These are phyloP conservation scores for Diplodia sapinea DNA, from an alignment of 2,329 filamentous ascomycete genomes.

Conservation along the genomic window DNA sequence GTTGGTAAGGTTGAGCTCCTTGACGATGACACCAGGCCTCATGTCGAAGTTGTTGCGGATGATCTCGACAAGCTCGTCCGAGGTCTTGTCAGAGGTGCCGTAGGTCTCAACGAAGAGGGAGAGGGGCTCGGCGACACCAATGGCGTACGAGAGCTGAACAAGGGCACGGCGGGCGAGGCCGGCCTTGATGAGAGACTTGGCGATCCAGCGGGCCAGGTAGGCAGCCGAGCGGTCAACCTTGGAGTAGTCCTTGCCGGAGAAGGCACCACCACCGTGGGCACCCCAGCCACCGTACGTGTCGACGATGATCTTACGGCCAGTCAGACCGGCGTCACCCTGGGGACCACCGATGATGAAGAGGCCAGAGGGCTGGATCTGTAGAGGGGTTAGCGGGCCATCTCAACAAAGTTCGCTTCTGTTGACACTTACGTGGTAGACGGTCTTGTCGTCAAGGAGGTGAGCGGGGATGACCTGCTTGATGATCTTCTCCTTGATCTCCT, in stretches of 20 bases:
- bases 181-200: slow-evolving; percentile 93
- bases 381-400: slow-evolving; percentile 32
- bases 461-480: slow-evolving; percentile 92
- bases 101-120: slow-evolving; percentile 98
- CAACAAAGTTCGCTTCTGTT: not conserved
- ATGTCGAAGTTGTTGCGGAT: slow-evolving; percentile 97
- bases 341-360: slow-evolving; percentile 99
- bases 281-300: slow-evolving; percentile 99
- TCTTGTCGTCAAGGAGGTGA: slow-evolving; percentile 89
- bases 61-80: slow-evolving; percentile 93
- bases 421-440: slow-evolving; percentile 84
- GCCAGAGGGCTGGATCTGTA: slow-evolving; percentile 89
- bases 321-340: slow-evolving; percentile 98
- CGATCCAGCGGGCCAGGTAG: slow-evolving; percentile 97
- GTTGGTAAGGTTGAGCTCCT: slow-evolving; percentile 91
- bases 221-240: slow-evolving; percentile 99
- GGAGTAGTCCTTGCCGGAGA: slow-evolving; percentile 99
- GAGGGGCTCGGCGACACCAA: slow-evolving; percentile 96
- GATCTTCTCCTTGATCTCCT: slow-evolving; percentile 97
- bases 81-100: slow-evolving; percentile 87
- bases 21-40: slow-evolving; percentile 96
- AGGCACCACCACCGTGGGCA: slow-evolving; percentile 99
- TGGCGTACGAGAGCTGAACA: slow-evolving; percentile 98
- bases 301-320: slow-evolving; percentile 98
- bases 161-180: slow-evolving; percentile 89